Evolutionary conservation across 768 basidiomycete genomes (phyloP).

Genomic region (Royoungia palumana): DNA sequence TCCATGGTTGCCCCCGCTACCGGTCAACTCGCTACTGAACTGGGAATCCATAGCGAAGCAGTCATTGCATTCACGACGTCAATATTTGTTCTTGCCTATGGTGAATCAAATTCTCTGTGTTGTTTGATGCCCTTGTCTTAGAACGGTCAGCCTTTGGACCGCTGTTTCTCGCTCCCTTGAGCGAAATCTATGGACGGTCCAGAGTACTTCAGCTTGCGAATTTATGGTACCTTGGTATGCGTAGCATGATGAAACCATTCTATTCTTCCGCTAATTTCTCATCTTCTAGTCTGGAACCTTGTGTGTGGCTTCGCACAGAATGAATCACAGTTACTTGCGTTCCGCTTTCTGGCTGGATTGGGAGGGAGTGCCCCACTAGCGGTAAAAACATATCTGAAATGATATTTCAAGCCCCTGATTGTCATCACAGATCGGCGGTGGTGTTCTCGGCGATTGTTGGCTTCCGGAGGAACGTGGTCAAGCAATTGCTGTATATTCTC

Average conservation of each 20-base stretch:
- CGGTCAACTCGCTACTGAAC: constrained; percentile 45
- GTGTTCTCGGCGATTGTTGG: constrained; percentile 63
- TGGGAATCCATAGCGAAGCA: constrained; percentile 50
- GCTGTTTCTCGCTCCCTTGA: constrained; percentile 53
- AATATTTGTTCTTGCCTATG: constrained; percentile 58
- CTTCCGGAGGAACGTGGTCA: constrained; percentile 57
- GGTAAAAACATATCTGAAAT: constrained; percentile 19
- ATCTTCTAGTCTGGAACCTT: constrained; percentile 52
- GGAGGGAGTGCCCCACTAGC: constrained; percentile 71
- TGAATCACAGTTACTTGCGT: constrained; percentile 55
- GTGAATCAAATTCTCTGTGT: constrained; percentile 30
- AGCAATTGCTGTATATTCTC: constrained; percentile 60
- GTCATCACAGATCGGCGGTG: constrained; percentile 53
- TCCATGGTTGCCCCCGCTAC: constrained; percentile 72
- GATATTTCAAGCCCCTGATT: not conserved
- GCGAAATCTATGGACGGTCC: constrained; percentile 69
- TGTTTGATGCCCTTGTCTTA: not conserved
- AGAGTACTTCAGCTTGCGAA: constrained; percentile 60
- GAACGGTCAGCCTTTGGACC: constrained; percentile 27
- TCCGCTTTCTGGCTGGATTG: constrained; percentile 66
- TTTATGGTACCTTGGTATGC: constrained; percentile 59
- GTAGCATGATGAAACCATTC: not conserved
- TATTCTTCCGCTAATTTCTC: not conserved
- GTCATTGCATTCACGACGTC: constrained; percentile 58
- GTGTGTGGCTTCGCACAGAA: constrained; percentile 63